A percentile compares a stretch with the other conserved stretches of the same genome.
Conservation (phyloP, 73 alveolate genomes). For the Tetrahymena malaccensis region DNA sequence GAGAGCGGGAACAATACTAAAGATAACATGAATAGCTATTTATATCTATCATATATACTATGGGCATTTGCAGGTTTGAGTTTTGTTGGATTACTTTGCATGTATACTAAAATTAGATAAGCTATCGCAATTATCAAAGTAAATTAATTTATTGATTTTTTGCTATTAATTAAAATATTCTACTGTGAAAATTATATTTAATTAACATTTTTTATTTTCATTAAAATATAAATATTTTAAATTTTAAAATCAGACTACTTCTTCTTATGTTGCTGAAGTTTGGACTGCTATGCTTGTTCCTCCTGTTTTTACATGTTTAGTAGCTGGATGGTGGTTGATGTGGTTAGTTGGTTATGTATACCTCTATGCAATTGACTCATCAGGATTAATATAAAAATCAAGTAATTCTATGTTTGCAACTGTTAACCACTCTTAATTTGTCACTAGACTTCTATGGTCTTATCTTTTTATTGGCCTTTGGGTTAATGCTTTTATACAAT, state of each 20-base stretch:
- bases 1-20: slow-evolving; percentile 11
- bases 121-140: slow-evolving; percentile 87
- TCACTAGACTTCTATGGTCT: slow-evolving; percentile 67
- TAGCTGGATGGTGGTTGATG: slow-evolving; percentile 49
- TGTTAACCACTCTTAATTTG: slow-evolving; percentile 67
- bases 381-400: slow-evolving; percentile 65
- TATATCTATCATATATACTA: slow-evolving; percentile 24
- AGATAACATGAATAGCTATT: slow-evolving; percentile 1
- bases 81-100: slow-evolving; percentile 25
- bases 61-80: slow-evolving; percentile 39
- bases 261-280: slow-evolving; percentile 23
- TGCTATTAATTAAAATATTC: slow-evolving; percentile 5
- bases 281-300: slow-evolving; percentile 47
- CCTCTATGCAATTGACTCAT: slow-evolving; percentile 51
- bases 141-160: slow-evolving; percentile 30
- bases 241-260: slow-evolving; percentile 29
- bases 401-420: slow-evolving; percentile 58
- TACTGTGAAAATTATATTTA: too few species aligned
- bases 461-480: slow-evolving; percentile 81
- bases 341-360: slow-evolving; percentile 78
- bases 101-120: slow-evolving; percentile 81
- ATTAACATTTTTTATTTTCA: too few species aligned
- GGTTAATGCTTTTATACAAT: slow-evolving; percentile 65
- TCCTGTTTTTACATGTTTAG: slow-evolving; percentile 15
- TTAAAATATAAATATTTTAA: too few species aligned